Percentiles rank a stretch among this genome's conserved stretches.
Conservation (phyloP, 2,329 filamentous ascomycete species). For the Talaromyces sp. region DNA sequence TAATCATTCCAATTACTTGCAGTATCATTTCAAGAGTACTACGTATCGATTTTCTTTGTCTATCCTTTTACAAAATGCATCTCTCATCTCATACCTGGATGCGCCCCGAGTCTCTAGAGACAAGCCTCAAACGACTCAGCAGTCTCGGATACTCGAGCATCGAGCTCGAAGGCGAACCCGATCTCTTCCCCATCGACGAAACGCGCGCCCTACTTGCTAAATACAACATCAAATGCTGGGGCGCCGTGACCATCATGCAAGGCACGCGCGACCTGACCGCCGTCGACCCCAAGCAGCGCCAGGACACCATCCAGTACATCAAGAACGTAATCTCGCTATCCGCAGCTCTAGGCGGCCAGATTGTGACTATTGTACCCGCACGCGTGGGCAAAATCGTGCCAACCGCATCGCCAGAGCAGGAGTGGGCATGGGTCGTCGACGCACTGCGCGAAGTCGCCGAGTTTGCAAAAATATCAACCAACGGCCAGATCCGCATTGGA, state of each 20-base stretch:
- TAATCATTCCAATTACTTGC: background rate
- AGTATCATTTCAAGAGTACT: background rate
- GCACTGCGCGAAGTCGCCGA: slow-evolving; percentile 3
- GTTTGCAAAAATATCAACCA: background rate
- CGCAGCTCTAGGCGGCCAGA: slow-evolving; percentile 2
- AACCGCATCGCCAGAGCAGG: background rate
- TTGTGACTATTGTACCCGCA: slow-evolving; percentile 4
- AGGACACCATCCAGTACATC: slow-evolving; percentile 5
- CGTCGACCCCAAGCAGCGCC: background rate
- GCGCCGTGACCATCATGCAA: slow-evolving; percentile 9
- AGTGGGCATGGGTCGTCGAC: slow-evolving; percentile 5
- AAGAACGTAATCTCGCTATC: slow-evolving; percentile 5
- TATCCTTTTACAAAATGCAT: background rate
- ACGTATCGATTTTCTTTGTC: background rate
- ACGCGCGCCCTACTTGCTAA: background rate
- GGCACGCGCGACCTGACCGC: slow-evolving; percentile 5
- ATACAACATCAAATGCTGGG: slow-evolving; percentile 11
- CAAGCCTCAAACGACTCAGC: slow-evolving; percentile 2
- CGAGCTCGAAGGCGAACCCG: slow-evolving; percentile 9
- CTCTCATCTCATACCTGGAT: slow-evolving; percentile 8
- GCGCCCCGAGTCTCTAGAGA: slow-evolving; percentile 7
- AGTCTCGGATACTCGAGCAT: slow-evolving; percentile 7
- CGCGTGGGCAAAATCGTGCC: slow-evolving; percentile 4
- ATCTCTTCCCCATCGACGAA: background rate
- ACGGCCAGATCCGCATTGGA: background rate